Evolutionary conservation across 805 yeast genomes (phyloP).

Genomic region (Isabelozyma gotoi): DNA sequence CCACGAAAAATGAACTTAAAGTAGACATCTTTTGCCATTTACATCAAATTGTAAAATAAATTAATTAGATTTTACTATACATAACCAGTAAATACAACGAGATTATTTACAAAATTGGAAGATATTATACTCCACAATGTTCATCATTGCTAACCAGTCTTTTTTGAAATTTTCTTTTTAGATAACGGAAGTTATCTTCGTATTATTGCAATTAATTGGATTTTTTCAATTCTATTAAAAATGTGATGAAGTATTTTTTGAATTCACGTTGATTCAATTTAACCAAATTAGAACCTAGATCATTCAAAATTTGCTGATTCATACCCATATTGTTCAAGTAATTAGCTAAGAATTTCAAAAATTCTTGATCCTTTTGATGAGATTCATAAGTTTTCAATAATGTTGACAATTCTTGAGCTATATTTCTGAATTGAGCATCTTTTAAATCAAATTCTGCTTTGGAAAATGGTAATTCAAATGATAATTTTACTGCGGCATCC

Average conservation of each 20-base stretch:
- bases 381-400: constrained; percentile 56
- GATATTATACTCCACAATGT: background rate
- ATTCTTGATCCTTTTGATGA: constrained; percentile 38
- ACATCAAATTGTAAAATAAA: no score
- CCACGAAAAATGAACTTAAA: background rate
- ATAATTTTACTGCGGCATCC: constrained; percentile 62
- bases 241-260: constrained; percentile 63
- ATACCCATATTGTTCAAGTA: constrained; percentile 59
- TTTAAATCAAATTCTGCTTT: constrained; percentile 61
- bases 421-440: constrained; percentile 77
- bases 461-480: constrained; percentile 80
- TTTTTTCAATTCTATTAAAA: constrained; percentile 31
- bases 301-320: constrained; percentile 57
- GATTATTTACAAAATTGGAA: background rate
- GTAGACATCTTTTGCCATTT: no score
- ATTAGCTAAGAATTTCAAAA: constrained; percentile 45
- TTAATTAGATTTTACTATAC: background rate
- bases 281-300: constrained; percentile 60
- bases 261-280: constrained; percentile 60
- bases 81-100: background rate
- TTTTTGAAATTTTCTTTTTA: no score
- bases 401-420: constrained; percentile 72
- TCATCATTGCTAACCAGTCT: background rate
- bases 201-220: background rate
- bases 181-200: no score